Base-by-base conservation (phyloP, 441 rosid genomes). In the Erodium moschatum region DNA sequence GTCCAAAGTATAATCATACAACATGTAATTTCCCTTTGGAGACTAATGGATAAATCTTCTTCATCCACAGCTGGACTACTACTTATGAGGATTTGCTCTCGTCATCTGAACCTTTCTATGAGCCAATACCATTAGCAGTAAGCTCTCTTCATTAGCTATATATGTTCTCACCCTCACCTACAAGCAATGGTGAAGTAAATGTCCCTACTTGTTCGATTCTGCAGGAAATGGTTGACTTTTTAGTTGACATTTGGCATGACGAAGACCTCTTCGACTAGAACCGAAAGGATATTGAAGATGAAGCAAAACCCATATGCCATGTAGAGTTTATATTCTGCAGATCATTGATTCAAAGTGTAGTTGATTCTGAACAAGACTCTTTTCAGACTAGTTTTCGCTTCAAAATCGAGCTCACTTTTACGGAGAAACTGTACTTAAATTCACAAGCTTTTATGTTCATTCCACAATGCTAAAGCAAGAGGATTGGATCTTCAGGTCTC, bases 181-280 rank as follows among this genome's bases (percentile, higher is more conserved):
- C 40, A 33, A 35, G 18, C 19, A 46, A 69, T 35, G 18, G 73
- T 66, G 70, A 58, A 72, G 52, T 35, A 65, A 19, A 67, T 19
- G 46, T 63, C 52, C 3, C 15, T 6, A 33, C 16, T 68, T 42
- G 56, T 19, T 74, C 73, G 48, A 68, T 66, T 61, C 13, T 81
- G 85, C 80, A 84, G 88, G 88, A 85, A 76, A 84, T 84, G 89
- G 89, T 87, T 76, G 82, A 87, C 68, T 81, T 85, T 74, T 79
- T 84, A 60, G 85, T 77, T 8, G 88, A 81, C 76, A 67, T 60
- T 66, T 87, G 87, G 88, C 85, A 72, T 1, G 89, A 78, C 48
- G 89, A 85, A 71, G 81, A 84, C 76, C 89, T 82, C 66, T 84
- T 80, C 69, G 83, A 83, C 68, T 82, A 80, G 77, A 69, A 29